Evolutionary conservation across 495 filamentous ascomycete genomes (phyloP).

Genomic region (Neurospora sp.): DNA sequence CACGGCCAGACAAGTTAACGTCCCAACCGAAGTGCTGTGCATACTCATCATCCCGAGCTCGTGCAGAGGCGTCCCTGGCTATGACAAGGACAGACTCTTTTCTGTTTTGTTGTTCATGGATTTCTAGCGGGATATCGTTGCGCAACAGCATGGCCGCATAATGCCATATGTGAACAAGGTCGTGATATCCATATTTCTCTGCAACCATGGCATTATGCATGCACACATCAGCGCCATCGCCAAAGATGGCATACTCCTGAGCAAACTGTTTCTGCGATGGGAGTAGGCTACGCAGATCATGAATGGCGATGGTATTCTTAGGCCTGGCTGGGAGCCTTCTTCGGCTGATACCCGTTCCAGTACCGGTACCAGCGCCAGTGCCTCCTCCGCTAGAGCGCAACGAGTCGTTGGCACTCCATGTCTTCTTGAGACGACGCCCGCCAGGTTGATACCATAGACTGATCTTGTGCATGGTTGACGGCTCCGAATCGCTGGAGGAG

Average conservation of each 20-base stretch:
- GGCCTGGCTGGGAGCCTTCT: constrained; percentile 28
- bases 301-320: constrained; percentile 54
- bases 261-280: constrained; percentile 72
- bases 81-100: constrained; percentile 52
- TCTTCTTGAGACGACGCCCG: constrained; percentile 31
- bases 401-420: constrained; percentile 36
- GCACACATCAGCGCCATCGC: constrained; percentile 68
- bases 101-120: constrained; percentile 34
- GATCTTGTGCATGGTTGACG: constrained; percentile 46
- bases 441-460: constrained; percentile 34
- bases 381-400: constrained; percentile 40
- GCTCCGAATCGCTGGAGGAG: constrained; percentile 60
- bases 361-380: constrained; percentile 41
- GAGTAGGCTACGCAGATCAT: constrained; percentile 54
- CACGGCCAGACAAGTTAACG: constrained; percentile 42
- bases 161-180: constrained; percentile 76
- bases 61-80: constrained; percentile 44
- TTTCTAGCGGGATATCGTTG: constrained; percentile 59
- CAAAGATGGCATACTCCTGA: constrained; percentile 71
- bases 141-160: constrained; percentile 68
- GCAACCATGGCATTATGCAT: constrained; percentile 72
- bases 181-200: constrained; percentile 56
- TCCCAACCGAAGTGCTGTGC: constrained; percentile 3
- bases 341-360: constrained; percentile 39
- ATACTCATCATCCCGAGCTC: constrained; percentile 32